Conservation (phyloP, 2,329 filamentous ascomycete species). For the Aspergillus luchuensis region DNA sequence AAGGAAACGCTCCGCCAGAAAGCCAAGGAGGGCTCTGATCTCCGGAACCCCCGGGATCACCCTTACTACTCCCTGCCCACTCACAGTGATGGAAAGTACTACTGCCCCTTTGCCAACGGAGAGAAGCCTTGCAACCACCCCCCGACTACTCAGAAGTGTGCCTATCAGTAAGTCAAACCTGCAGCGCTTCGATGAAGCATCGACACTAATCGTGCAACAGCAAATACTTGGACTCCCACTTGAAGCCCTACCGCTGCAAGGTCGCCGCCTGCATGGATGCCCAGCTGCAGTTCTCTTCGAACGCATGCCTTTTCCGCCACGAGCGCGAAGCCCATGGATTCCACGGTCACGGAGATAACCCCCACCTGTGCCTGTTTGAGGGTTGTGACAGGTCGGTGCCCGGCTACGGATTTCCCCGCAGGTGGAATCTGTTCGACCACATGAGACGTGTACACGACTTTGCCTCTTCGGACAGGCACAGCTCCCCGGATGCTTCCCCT, state of each 20-base stretch:
- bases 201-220: constrained; percentile 50
- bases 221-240: constrained; percentile 95
- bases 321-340: constrained; percentile 95
- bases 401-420: constrained; percentile 88
- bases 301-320: constrained; percentile 89
- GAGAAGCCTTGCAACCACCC: constrained; percentile 79
- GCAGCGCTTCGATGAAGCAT: constrained; percentile 5
- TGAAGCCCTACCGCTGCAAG: constrained; percentile 97
- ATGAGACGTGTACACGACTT: constrained; percentile 89
- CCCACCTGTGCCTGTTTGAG: constrained; percentile 82
- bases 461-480: constrained; percentile 46
- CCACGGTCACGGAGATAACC: constrained; percentile 91
- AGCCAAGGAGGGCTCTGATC: constrained; percentile 42
- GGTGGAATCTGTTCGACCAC: constrained; percentile 95
- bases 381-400: constrained; percentile 81
- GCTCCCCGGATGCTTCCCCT: constrained; percentile 45
- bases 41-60: constrained; percentile 46
- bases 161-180: constrained; percentile 80
- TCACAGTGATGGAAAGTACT: constrained; percentile 75
- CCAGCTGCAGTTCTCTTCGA: constrained; percentile 91
- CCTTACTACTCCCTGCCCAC: constrained; percentile 47
- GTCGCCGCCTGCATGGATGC: constrained; percentile 77
- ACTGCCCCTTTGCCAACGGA: constrained; percentile 80
- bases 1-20: constrained; percentile 38
- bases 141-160: constrained; percentile 96